Evolutionary conservation across 805 yeast species (phyloP), one percentile per base, ranked within the genome.

Genomic region (Schizosaccharomyces lindneri): DNA sequence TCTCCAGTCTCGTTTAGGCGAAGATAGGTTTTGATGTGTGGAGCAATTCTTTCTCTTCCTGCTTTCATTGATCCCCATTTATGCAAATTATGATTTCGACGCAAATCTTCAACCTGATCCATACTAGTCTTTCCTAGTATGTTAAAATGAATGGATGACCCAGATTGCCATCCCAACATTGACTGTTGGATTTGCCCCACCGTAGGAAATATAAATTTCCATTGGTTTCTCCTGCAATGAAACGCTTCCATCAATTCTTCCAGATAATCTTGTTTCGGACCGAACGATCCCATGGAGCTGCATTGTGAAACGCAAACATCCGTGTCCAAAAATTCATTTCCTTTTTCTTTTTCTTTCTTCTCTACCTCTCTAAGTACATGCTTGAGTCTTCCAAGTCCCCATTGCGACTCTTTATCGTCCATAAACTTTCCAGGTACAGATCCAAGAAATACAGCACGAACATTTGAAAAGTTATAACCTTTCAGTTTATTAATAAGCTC

Each of bases 1-100:
- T 48, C 60, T 1, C 64, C 62, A 31, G 61, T 61, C 1, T 24
- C 19, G 43, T 36, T 57, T 24, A 64, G 59, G 19, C 64, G 62
- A 63, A 79, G 67, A 66, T 84, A 81, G 41, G 85, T 78, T 69
- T 87, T 87, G 15, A 83, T 81, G 70, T 87, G 95, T 1, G 83
- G 80, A 2, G 83, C 77, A 11, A 77, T 65, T 6, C 66, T 27
- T 63, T 70, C 71, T 43, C 78, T 62, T 41, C 67, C 65, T 59
- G 70, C 64, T 43, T 64, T 55, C 57, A 60, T 48, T 3, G 71
- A 65, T 5, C 69, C 68, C 84, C 85, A 81, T 61, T 68, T 70
- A 64, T 75, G 66, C n/a, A 82, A 68, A 61, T 73, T 73, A 21
- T 51, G 21, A 4, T 29, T 17, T 0, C 76, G 75, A 51, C 67